phyloP scores from a whole-genome alignment of 768 basidiomycete genomes.

The Tephrocybe sp. region DNA sequence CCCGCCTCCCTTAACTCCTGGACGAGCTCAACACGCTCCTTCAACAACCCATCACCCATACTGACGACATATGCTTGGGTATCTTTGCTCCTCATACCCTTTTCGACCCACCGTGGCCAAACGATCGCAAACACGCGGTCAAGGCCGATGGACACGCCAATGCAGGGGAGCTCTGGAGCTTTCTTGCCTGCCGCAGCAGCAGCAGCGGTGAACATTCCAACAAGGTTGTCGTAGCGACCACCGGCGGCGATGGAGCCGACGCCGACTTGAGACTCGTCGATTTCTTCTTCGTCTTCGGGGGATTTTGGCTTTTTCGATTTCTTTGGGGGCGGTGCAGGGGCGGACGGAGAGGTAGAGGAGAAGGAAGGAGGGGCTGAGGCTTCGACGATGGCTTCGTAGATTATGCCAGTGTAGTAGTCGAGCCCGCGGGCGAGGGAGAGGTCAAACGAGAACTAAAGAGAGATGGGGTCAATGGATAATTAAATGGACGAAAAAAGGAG shows the following conservation, averaged over 20 bases:
- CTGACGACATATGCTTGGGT: constrained; percentile 95
- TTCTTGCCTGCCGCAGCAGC: constrained; percentile 76
- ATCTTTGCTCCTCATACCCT: constrained; percentile 79
- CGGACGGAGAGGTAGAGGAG: constrained; percentile 48
- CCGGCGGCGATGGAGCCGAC: constrained; percentile 99
- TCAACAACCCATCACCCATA: constrained; percentile 84
- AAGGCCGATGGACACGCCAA: constrained; percentile 90
- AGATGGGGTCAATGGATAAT: not conserved
- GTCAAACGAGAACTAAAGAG: constrained; percentile 87
- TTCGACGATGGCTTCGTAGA: constrained; percentile 94
- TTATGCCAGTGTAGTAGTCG: constrained; percentile 98
- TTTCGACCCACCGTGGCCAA: constrained; percentile 83
- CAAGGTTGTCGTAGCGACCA: constrained; percentile 94
- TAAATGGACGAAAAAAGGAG: not conserved
- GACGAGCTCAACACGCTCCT: constrained; percentile 81
- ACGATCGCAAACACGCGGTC: constrained; percentile 92
- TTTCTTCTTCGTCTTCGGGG: constrained; percentile 69
- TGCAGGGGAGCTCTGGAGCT: constrained; percentile 72
- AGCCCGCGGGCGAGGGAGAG: constrained; percentile 96
- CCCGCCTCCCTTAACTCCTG: constrained; percentile 82
- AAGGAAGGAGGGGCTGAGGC: constrained; percentile 92
- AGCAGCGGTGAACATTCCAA: constrained; percentile 85
- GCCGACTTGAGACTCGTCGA: constrained; percentile 91
- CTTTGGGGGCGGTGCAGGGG: constrained; percentile 30
- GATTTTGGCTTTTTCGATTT: constrained; percentile 45